Evolutionary conservation across 495 filamentous ascomycete species (phyloP).

Genomic region (Tirmania nivea): DNA sequence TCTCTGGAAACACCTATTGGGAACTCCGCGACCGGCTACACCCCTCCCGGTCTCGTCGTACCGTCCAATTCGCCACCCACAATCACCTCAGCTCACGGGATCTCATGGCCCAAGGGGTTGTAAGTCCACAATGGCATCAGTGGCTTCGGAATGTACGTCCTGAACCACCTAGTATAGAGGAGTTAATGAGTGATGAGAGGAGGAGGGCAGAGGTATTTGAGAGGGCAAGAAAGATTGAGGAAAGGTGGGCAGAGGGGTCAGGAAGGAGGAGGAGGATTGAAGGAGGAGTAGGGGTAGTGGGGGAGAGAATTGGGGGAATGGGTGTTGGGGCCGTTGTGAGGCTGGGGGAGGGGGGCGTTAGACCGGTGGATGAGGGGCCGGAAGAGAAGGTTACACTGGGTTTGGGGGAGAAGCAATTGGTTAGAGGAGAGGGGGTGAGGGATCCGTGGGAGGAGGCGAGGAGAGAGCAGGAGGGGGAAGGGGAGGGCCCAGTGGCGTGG

Average conservation of each 20-base stretch:
- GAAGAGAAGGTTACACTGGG: too few relatives aligned
- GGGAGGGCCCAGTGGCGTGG: not conserved
- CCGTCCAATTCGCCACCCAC: slow-evolving; percentile 34
- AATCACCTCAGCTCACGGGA: not conserved
- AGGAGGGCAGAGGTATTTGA: slow-evolving; percentile 45
- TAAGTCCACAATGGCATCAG: slow-evolving; percentile 64
- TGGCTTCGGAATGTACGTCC: slow-evolving; percentile 74
- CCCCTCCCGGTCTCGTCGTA: slow-evolving; percentile 31
- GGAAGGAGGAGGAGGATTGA: not conserved
- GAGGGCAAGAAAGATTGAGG: slow-evolving; percentile 75
- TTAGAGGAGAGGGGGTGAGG: not conserved
- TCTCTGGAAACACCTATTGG: slow-evolving; percentile 84
- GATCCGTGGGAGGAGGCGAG: not conserved
- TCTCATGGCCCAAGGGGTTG: slow-evolving; percentile 10
- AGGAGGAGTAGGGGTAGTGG: not conserved
- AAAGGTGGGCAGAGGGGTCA: slow-evolving; percentile 26
- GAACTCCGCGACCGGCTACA: slow-evolving; percentile 53
- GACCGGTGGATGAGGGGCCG: too few relatives aligned
- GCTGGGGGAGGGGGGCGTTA: not conserved
- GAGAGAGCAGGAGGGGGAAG: not conserved
- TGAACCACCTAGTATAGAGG: slow-evolving; percentile 38
- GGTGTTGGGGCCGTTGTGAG: not conserved
- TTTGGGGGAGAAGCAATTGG: too few relatives aligned
- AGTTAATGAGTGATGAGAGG: slow-evolving; percentile 38
- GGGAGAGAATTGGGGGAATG: not conserved